A percentile compares a stretch with the other conserved stretches of the same genome.
Evolutionary conservation across 2,329 filamentous ascomycete genomes (phyloP).

Genomic region (Fusarium lateritium): DNA sequence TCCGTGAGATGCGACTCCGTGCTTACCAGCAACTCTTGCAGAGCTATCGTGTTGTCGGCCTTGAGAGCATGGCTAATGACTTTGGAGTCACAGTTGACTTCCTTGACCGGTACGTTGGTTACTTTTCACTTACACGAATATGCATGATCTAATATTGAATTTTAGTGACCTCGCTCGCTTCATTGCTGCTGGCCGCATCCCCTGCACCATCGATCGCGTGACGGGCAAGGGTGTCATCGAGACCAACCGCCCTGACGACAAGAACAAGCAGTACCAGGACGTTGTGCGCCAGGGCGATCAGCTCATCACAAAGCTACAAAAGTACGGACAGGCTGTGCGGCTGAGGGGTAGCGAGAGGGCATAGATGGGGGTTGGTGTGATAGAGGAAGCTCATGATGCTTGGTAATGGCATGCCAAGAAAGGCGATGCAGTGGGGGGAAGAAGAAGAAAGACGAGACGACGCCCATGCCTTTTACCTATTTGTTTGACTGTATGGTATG

Average conservation of each 20-base stretch:
- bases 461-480: constrained; percentile 41
- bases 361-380: constrained; percentile 16
- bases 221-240: constrained; percentile 97
- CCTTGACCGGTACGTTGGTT: constrained; percentile 82
- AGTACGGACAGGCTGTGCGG: constrained; percentile 97
- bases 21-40: constrained; percentile 98
- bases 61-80: constrained; percentile 96
- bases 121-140: not conserved
- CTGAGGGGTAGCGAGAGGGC: constrained; percentile 95
- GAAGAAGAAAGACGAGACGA: constrained; percentile 19
- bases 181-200: constrained; percentile 93
- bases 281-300: constrained; percentile 98
- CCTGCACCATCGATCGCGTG: constrained; percentile 97
- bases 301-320: constrained; percentile 98
- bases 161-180: constrained; percentile 93
- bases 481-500: constrained; percentile 50
- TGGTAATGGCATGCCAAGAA: constrained; percentile 31
- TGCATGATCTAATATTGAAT: constrained; percentile 19
- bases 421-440: constrained; percentile 20
- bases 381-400: constrained; percentile 16
- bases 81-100: constrained; percentile 98
- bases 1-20: constrained; percentile 96
- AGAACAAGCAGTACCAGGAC: constrained; percentile 99
- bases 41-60: constrained; percentile 96
- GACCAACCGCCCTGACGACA: constrained; percentile 97